phyloP scores from a whole-genome alignment of 805 yeast species.

The Pichia manshurica region DNA sequence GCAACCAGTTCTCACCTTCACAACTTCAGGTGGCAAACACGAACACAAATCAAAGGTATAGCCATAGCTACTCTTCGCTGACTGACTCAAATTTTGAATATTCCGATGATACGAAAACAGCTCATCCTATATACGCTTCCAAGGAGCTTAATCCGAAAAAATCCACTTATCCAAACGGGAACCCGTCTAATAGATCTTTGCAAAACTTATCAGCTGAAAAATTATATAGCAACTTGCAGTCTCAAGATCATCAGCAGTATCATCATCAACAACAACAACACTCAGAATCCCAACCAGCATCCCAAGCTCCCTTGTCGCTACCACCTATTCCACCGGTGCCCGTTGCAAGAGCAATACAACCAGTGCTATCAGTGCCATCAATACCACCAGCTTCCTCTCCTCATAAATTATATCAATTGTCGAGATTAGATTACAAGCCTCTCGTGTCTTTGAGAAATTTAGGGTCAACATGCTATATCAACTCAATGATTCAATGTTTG shows the following conservation, averaged over 20 bases:
- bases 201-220: background rate
- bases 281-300: background rate
- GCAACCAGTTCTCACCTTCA: background rate
- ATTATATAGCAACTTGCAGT: background rate
- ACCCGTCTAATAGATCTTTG: background rate
- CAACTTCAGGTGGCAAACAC: background rate
- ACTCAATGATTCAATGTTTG: slow-evolving; percentile 65
- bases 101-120: background rate
- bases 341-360: background rate
- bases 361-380: background rate
- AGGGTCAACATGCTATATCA: slow-evolving; percentile 74
- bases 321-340: background rate
- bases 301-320: background rate
- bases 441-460: slow-evolving; percentile 47
- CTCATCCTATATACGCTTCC: background rate
- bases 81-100: background rate
- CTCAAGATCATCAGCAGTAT: background rate
- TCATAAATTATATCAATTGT: background rate
- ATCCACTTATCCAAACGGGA: background rate
- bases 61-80: slow-evolving; percentile 1
- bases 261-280: background rate
- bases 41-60: slow-evolving; percentile 1
- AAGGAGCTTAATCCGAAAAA: background rate
- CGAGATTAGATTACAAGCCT: slow-evolving; percentile 16
- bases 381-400: background rate